Evolutionary conservation across 495 filamentous ascomycete species (phyloP).

Genomic region (Xylaria bambusicola): DNA sequence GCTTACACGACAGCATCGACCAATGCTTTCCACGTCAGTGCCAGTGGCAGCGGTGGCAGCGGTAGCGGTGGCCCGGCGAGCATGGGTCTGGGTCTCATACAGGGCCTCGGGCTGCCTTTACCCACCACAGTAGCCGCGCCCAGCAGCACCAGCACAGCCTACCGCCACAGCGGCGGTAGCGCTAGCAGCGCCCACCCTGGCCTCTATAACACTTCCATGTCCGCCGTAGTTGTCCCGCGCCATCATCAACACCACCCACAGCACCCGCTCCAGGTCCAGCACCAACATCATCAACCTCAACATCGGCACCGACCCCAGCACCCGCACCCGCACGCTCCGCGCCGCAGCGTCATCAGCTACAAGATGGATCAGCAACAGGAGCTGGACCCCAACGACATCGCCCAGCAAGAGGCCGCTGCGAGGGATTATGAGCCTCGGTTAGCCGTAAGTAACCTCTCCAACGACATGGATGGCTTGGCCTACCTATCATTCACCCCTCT

Average conservation of each 20-base stretch:
- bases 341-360: constrained; percentile 23
- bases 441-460: constrained; percentile 50
- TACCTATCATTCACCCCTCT: neutral
- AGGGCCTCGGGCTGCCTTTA: constrained; percentile 24
- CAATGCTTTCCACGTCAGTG: constrained; percentile 38
- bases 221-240: constrained; percentile 22
- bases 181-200: constrained; percentile 28
- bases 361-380: no score
- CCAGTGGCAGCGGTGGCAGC: no score
- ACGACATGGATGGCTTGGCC: constrained; percentile 12
- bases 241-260: constrained; percentile 29
- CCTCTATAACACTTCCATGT: constrained; percentile 36
- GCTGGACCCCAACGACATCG: constrained; percentile 14
- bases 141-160: constrained; percentile 45
- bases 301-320: constrained; percentile 23
- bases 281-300: constrained; percentile 32
- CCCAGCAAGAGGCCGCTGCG: constrained; percentile 57
- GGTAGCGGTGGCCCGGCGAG: constrained; percentile 57
- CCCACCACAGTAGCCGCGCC: constrained; percentile 47
- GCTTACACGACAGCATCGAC: constrained; percentile 22
- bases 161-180: constrained; percentile 27
- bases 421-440: constrained; percentile 67
- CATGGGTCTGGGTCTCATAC: constrained; percentile 54
- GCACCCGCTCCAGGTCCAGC: constrained; percentile 22
- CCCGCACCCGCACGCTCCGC: constrained; percentile 18